Conservation (phyloP, 1,139 yeast genomes). For the Wickerhamomyces sp. region DNA sequence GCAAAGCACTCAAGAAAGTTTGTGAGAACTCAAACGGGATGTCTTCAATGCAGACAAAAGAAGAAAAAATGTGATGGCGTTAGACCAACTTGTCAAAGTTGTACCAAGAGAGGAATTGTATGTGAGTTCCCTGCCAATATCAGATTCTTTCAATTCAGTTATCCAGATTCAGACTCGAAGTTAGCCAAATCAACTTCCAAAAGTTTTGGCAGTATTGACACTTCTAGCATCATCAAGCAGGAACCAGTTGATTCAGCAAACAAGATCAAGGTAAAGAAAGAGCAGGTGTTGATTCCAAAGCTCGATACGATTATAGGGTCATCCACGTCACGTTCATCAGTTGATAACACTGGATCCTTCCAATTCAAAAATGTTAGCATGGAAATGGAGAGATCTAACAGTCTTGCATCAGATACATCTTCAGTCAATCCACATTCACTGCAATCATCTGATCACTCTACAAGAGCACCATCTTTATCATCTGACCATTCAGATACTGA, state of each 20-base stretch:
- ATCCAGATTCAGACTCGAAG: neutral
- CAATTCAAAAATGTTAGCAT: neutral
- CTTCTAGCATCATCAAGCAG: neutral
- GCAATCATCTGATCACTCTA: conserved; percentile 7
- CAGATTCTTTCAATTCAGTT: conserved; percentile 17
- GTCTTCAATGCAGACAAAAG: conserved; percentile 25
- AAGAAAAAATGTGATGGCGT: conserved; percentile 43
- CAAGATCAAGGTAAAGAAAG: neutral
- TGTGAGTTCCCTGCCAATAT: conserved; percentile 24
- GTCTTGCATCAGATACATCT: neutral
- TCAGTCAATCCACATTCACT: neutral
- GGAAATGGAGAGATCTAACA: too few relatives aligned
- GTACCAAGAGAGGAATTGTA: conserved; percentile 29
- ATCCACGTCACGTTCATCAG: too few relatives aligned
- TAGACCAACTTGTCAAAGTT: conserved; percentile 47
- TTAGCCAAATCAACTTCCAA: neutral
- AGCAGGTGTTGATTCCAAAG: neutral
- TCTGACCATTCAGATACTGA: conserved; percentile 8
- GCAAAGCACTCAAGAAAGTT: conserved; percentile 23
- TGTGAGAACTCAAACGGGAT: conserved; percentile 24
- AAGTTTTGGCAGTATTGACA: neutral
- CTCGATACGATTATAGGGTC: neutral
- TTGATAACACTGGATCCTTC: neutral
- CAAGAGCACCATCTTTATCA: conserved; percentile 6
- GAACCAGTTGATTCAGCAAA: neutral